Conservation (phyloP, 768 basidiomycete genomes). For the Leccinum ochraceum region DNA sequence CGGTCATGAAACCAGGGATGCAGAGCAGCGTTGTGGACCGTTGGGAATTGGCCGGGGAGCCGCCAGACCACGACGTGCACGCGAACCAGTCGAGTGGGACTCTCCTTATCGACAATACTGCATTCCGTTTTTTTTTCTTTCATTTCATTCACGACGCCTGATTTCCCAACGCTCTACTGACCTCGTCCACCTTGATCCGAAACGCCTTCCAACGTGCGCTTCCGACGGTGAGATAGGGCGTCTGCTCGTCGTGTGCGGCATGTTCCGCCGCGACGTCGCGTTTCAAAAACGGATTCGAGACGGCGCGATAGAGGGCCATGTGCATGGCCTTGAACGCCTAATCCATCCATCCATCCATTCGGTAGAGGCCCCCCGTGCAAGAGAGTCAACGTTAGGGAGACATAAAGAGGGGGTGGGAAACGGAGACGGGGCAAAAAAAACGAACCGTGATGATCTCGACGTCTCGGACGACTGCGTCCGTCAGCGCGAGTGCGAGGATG, state of each 20-base stretch:
- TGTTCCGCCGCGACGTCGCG: constrained; percentile 53
- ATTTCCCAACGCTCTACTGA: constrained; percentile 60
- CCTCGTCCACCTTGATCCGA: constrained; percentile 70
- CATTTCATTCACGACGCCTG: constrained; percentile 22
- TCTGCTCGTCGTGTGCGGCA: constrained; percentile 44
- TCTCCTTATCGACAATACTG: background rate
- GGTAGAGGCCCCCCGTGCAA: background rate
- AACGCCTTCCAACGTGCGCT: constrained; percentile 70
- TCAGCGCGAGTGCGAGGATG: constrained; percentile 73
- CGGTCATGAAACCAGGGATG: background rate
- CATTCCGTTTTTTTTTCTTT: constrained; percentile 1
- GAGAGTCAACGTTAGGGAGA: background rate
- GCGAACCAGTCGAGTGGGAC: constrained; percentile 21
- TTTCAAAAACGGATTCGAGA: constrained; percentile 85
- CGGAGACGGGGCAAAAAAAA: background rate
- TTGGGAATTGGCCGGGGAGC: constrained; percentile 23
- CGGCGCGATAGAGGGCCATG: constrained; percentile 80
- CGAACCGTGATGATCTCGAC: constrained; percentile 74
- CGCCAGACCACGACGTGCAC: constrained; percentile 28
- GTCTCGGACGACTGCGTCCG: constrained; percentile 81
- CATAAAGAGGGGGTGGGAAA: background rate
- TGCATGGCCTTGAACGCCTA: constrained; percentile 90
- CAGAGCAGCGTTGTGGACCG: constrained; percentile 23
- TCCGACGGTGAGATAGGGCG: constrained; percentile 58
- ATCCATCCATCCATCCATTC: background rate